Conservation (phyloP, 345 rosid genomes). For the Gossypium arboreum region DNA sequence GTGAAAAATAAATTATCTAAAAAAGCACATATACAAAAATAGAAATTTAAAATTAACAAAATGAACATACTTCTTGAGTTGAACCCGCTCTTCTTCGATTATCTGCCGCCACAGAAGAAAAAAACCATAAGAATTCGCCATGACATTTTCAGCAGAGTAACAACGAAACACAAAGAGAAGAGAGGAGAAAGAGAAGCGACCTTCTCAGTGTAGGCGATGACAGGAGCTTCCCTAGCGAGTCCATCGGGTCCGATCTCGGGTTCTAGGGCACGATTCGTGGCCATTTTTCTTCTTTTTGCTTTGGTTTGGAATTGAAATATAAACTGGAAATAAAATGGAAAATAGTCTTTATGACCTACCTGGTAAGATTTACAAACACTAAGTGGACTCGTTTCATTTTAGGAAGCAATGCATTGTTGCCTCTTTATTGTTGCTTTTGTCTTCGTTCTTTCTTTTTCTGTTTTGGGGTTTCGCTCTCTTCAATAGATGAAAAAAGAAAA, state of each 20-base stretch:
- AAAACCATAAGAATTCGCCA: background rate
- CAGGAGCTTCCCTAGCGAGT: conserved; percentile 72
- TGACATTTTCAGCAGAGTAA: conserved; percentile 17
- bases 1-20: background rate
- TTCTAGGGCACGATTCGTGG: conserved; percentile 52
- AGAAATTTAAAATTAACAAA: background rate
- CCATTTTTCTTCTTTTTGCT: conserved; percentile 30
- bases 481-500: background rate
- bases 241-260: conserved; percentile 92
- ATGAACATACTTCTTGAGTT: conserved; percentile 60
- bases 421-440: background rate
- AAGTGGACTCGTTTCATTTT: background rate
- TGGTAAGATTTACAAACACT: conserved; percentile 4
- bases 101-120: conserved; percentile 35
- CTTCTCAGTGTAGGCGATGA: conserved; percentile 92
- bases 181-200: conserved; percentile 23
- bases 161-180: conserved; percentile 11
- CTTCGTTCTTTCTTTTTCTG: background rate
- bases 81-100: conserved; percentile 83
- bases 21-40: background rate
- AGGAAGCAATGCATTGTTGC: background rate
- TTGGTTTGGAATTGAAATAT: background rate
- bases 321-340: background rate
- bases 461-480: background rate
- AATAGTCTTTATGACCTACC: conserved; percentile 2